Base-by-base conservation (phyloP, 2,329 filamentous ascomycete species). In the Fusarium ambrosium region DNA sequence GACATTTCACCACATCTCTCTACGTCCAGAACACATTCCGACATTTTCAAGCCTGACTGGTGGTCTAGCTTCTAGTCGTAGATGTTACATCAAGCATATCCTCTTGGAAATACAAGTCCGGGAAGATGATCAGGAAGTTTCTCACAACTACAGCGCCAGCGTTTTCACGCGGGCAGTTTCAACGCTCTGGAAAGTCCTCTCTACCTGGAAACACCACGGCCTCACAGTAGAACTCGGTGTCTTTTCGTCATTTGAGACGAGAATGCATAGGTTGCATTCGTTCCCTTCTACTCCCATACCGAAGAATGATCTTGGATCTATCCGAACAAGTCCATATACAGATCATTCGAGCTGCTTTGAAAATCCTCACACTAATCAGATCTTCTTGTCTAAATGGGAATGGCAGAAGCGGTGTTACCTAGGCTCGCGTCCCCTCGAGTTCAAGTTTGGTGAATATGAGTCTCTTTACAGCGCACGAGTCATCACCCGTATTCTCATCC, bases 141-240 rank as follows among this genome's bases (percentile, higher is more conserved):
- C 6, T 20, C 8, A 5, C 48, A n/a, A 53, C 20, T 8, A n/a
- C 8, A 29, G 32, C 8, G 58, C 56, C n/a, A 7, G 18, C 9
- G 11, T 37, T 7, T 68, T 74, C 32, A 61, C 67, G 0, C 18
- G 16, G 3, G 64, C 61, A 37, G 39, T 70, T 11, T 14, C 14
- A 14, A 1, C 3, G 2, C 66, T 75, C 29, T 75, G 69, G 71
- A 11, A 27, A 7, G 29, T 74, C 7, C 71, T 75, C 6, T 63
- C 66, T 20, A 20, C 13, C 14, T 75, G 69, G 72, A 51, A 22
- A 7, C 51, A 37, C 32, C 29, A 70, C 11, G 37, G 45, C 3
- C 22, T 75, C 10, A 68, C 71, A 39, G 60, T 74, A 24, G 63
- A 75, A 53, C 22, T 75, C 1, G 71, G 71, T 3, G 45, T 73